These are phyloP conservation scores for Penicillium nordicum DNA, from an alignment of 2,329 filamentous ascomycete species.

Conservation along the genomic window DNA sequence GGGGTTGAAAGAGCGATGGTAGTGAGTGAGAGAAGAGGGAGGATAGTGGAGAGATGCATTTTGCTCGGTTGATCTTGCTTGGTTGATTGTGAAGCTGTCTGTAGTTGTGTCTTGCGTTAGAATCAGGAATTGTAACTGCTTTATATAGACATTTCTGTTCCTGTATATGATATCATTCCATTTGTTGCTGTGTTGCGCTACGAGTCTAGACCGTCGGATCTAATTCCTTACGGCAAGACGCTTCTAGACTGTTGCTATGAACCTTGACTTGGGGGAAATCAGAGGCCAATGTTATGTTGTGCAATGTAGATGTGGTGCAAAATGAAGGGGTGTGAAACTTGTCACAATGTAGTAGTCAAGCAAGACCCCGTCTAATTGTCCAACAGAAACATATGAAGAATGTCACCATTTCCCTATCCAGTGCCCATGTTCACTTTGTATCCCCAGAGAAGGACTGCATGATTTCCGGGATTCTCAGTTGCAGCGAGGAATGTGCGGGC, in stretches of 20 bases:
- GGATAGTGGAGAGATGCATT: conserved; percentile 11
- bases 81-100: not conserved
- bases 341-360: not conserved
- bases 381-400: conserved; percentile 2
- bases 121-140: not conserved
- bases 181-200: not conserved
- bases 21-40: conserved; percentile 7
- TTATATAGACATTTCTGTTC: not conserved
- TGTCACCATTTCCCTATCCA: not conserved
- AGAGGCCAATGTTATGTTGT: not conserved
- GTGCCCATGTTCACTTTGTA: not conserved
- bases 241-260: not conserved
- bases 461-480: not conserved
- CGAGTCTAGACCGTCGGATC: not conserved
- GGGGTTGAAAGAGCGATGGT: conserved; percentile 9
- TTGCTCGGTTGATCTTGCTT: conserved; percentile 1
- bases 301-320: not conserved
- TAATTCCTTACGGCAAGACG: not conserved
- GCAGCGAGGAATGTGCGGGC: conserved; percentile 1
- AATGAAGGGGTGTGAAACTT: conserved; percentile 6
- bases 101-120: not conserved
- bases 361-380: not conserved
- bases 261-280: not conserved
- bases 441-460: not conserved
- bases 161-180: not conserved